These are phyloP conservation scores for Clarireedia paspali DNA, from an alignment of 2,329 filamentous ascomycete species.

Conservation along the genomic window DNA sequence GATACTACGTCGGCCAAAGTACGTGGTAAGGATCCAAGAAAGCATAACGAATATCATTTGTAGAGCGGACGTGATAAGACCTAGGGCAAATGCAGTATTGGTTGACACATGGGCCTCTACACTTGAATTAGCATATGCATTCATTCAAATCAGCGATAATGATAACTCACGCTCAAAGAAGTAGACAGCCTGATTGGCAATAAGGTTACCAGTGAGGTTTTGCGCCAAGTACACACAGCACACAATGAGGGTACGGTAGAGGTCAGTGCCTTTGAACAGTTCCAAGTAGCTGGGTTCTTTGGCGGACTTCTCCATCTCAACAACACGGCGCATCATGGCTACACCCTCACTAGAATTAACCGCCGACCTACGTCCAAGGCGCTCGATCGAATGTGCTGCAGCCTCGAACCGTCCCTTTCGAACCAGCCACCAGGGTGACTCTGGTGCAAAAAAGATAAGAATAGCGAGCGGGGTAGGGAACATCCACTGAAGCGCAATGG, in stretches of 20 bases:
- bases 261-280: conserved; percentile 47
- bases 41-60: conserved; percentile 56
- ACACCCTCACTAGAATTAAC: conserved; percentile 42
- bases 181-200: conserved; percentile 55
- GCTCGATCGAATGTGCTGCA: conserved; percentile 31
- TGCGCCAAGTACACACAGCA: conserved; percentile 51
- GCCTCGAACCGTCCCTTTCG: conserved; percentile 35
- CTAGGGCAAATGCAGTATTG: conserved; percentile 51
- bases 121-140: conserved; percentile 24
- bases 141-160: conserved; percentile 8
- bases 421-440: conserved; percentile 43
- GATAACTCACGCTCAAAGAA: conserved; percentile 40
- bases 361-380: conserved; percentile 33
- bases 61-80: conserved; percentile 57
- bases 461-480: conserved; percentile 44
- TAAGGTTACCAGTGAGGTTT: conserved; percentile 54
- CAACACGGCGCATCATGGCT: conserved; percentile 49
- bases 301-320: conserved; percentile 42
- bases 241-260: conserved; percentile 47
- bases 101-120: conserved; percentile 51
- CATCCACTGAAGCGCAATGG: conserved; percentile 45
- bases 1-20: conserved; percentile 55
- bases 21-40: conserved; percentile 59
- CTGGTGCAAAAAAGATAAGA: conserved; percentile 39
- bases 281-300: conserved; percentile 43